These are phyloP conservation scores for Zizania latifolia DNA, from an alignment of 176 grass and related monocot species.

Conservation along the genomic window DNA sequence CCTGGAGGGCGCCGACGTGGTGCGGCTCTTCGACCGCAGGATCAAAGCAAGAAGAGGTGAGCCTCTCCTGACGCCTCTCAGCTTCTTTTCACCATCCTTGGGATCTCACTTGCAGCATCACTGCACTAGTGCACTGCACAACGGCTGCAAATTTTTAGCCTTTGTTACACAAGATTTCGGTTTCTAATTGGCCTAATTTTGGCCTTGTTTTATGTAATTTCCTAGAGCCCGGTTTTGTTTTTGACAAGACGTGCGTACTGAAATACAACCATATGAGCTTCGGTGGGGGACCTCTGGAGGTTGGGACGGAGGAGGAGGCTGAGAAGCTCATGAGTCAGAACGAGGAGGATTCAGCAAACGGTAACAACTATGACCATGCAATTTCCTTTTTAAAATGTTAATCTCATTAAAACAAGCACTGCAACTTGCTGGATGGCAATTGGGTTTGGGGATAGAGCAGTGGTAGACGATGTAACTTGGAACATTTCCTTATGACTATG, in stretches of 20 bases:
- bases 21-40: constrained; percentile 85
- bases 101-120: background rate
- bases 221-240: constrained; percentile 72
- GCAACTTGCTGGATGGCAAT: background rate
- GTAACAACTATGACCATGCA: constrained; percentile 31
- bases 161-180: background rate
- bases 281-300: constrained; percentile 62
- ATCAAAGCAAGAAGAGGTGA: constrained; percentile 73
- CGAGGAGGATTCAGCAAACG: constrained; percentile 70
- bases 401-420: background rate
- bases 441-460: background rate
- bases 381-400: background rate
- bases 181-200: constrained; percentile 13
- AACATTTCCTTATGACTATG: background rate
- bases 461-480: background rate
- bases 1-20: constrained; percentile 75
- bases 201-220: constrained; percentile 6
- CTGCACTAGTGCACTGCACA: background rate
- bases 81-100: background rate
- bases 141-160: background rate
- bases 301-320: constrained; percentile 69
- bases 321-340: constrained; percentile 74
- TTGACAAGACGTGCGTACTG: constrained; percentile 57
- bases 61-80: background rate
- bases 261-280: constrained; percentile 91